Conservation (phyloP, 1,284 basidiomycete species). For the Austroboletus novae-zelandiae region DNA sequence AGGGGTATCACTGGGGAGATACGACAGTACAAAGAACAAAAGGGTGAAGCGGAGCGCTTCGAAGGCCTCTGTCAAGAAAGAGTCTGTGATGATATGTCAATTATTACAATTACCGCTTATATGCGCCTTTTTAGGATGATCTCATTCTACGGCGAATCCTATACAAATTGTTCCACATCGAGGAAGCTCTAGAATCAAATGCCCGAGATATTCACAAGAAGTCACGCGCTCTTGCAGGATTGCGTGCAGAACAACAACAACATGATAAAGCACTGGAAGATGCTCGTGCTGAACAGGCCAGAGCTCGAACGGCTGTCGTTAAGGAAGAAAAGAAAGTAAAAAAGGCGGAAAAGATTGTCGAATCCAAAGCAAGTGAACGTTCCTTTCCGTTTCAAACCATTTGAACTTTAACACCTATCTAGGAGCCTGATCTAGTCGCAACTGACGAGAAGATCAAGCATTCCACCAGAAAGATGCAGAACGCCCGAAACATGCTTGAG, state of each 20-base stretch:
- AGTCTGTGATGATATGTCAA: slow-evolving; percentile 42
- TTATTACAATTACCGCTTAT: slow-evolving; percentile 5
- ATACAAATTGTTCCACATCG: slow-evolving; percentile 91
- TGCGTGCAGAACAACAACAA: slow-evolving; percentile 66
- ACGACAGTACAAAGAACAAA: slow-evolving; percentile 97
- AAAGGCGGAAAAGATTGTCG: slow-evolving; percentile 80
- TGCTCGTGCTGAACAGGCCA: slow-evolving; percentile 78
- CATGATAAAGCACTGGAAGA: slow-evolving; percentile 74
- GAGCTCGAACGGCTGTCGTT: slow-evolving; percentile 68
- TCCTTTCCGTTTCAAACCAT: background rate
- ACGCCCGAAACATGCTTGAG: slow-evolving; percentile 62
- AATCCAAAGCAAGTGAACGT: slow-evolving; percentile 61
- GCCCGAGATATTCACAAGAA: slow-evolving; percentile 68
- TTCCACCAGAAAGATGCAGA: slow-evolving; percentile 73
- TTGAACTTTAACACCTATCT: background rate
- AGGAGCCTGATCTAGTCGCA: slow-evolving; percentile 82
- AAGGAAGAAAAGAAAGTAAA: slow-evolving; percentile 79
- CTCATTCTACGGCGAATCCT: slow-evolving; percentile 81
- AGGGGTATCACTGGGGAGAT: slow-evolving; percentile 93
- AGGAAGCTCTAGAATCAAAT: slow-evolving; percentile 74
- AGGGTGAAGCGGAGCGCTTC: slow-evolving; percentile 89
- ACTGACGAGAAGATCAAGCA: slow-evolving; percentile 88
- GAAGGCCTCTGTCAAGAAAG: slow-evolving; percentile 73
- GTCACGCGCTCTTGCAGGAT: slow-evolving; percentile 64
- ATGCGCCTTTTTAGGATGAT: slow-evolving; percentile 56